Evolutionary conservation across 768 basidiomycete species (phyloP).

Genomic region (Amanita muscaria): DNA sequence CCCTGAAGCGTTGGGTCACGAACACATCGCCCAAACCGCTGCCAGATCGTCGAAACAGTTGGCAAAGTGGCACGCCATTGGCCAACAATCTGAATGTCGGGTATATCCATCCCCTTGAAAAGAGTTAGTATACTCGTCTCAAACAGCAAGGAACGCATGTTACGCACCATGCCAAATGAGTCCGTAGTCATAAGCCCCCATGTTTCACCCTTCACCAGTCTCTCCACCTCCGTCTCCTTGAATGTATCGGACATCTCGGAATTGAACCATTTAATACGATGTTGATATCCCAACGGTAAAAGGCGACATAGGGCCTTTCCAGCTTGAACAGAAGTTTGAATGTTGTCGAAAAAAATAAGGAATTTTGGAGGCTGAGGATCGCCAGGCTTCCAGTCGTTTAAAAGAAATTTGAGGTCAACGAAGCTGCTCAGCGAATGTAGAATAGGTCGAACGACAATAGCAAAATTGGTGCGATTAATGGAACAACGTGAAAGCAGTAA

Average conservation of each 20-base stretch:
- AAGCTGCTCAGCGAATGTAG: not conserved
- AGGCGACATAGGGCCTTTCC: not conserved
- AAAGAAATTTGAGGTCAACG: not conserved
- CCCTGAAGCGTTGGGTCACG: not conserved
- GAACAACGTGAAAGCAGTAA: not conserved
- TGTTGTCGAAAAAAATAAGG: constrained; percentile 1
- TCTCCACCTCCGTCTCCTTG: constrained; percentile 5
- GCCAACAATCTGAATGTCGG: constrained; percentile 1
- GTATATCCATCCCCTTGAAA: constrained; percentile 4
- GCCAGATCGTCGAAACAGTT: not conserved
- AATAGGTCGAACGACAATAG: not conserved
- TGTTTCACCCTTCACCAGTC: no score
- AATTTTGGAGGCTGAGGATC: not conserved
- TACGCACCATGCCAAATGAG: no score
- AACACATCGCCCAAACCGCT: not conserved
- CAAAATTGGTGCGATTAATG: not conserved
- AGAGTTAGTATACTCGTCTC: not conserved
- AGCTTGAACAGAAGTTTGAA: not conserved
- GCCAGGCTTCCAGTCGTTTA: not conserved
- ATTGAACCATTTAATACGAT: constrained; percentile 14
- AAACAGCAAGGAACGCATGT: constrained; percentile 8
- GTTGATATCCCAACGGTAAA: not conserved
- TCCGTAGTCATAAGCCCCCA: no score
- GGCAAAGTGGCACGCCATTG: constrained; percentile 1
- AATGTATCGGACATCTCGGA: constrained; percentile 11